Conservation (phyloP, 441 rosid species). For the Corymbia citriodora region DNA sequence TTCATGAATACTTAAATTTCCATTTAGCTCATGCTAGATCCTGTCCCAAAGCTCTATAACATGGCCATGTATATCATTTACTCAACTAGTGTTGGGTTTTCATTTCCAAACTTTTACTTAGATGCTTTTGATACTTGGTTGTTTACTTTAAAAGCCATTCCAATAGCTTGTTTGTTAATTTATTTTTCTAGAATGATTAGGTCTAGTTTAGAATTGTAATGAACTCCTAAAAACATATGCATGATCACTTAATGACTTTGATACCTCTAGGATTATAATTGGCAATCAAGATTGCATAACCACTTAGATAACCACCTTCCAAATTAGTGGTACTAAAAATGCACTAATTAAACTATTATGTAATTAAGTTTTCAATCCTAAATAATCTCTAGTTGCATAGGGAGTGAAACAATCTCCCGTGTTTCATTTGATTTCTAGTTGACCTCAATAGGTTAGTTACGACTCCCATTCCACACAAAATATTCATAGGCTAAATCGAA, state of each 20-base stretch:
- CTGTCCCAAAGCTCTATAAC: neutral
- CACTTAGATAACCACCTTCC: neutral
- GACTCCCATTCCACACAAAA: neutral
- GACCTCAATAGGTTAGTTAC: neutral
- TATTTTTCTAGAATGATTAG: neutral
- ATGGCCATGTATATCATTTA: neutral
- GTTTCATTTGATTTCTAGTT: neutral
- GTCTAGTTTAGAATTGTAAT: neutral
- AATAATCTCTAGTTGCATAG: neutral
- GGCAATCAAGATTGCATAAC: neutral
- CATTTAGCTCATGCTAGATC: neutral
- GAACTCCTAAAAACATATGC: neutral
- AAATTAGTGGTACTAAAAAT: neutral
- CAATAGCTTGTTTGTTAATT: neutral
- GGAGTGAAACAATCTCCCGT: neutral
- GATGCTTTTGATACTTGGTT: neutral
- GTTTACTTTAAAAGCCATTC: neutral
- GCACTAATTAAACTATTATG: neutral
- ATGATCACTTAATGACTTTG: neutral
- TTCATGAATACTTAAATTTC: neutral
- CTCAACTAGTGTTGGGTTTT: neutral
- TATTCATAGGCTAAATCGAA: neutral
- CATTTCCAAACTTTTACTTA: no score
- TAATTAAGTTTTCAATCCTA: neutral
- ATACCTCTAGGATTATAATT: neutral